Evolutionary conservation across 257 asterid genomes (phyloP), one percentile per base, ranked within the genome.

Genomic region (Petrea volubilis): DNA sequence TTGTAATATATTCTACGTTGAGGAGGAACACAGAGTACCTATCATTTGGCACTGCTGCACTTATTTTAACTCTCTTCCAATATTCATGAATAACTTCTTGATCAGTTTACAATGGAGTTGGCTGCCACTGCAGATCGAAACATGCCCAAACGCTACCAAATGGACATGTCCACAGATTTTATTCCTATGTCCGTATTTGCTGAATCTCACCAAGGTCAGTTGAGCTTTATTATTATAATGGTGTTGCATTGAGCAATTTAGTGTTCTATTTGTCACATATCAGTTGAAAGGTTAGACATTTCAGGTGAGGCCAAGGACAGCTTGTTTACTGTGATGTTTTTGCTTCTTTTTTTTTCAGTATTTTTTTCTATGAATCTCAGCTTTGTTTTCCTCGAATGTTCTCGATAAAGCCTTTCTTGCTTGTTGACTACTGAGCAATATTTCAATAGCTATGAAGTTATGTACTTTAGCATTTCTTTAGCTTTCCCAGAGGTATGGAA

Each of bases 141-240:
- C 76, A 68, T 79, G 71, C 96, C 96, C 29, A 87, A 74, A 50
- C 50, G 77, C 83, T 91, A 83, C 87, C 71, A 95, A 20, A 76
- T 94, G 98, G 89, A 87, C 82, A 87, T 89, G 97, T 87, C 97
- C 63, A 87, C 89, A n/a, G 86, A 89, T 80, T 83, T 91, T 79
- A 47, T 85, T 66, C 98, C 97, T 24, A 89, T 94, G 96, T 82
- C 89, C 8, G 88, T 94, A 40, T 85, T 91, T 78, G 78, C 96
- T 2, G 98, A 87, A 89, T 83, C 97, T 24, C 68, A 85, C 65
- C 93, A 89, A 81, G 97, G 98, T 86, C 60, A 71, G 79, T 76
- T 29, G 64, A 62, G 20, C 24, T 29, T 10, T 41, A 49, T 44
- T 72, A 15, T 55, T 50, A 43, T 53, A 13, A 15, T 15, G 18